Base-by-base conservation (phyloP, 2,329 filamentous ascomycete genomes). In the Neobulgaria alba region DNA sequence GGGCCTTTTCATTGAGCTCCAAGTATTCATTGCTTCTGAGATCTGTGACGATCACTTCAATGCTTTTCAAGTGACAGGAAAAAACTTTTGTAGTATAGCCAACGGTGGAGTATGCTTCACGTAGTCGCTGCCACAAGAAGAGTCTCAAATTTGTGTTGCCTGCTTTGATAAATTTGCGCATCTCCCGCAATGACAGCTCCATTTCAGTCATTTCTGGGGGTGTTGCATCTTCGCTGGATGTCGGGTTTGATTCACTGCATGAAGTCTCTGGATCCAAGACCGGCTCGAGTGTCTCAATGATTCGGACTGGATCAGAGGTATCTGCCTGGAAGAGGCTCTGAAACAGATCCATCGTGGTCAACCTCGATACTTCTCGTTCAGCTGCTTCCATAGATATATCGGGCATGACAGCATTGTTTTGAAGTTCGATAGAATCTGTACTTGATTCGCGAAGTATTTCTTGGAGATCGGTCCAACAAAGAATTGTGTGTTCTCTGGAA, bases 281-380 rank as follows among this genome's bases (percentile, higher is more conserved):
- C 3, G 92, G 92, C 56, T 98, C 92, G 26, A 98, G 67, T 19
- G 81, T 92, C 56, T 95, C 88, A 43, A 98, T 95, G 15, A 95
- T 77, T 4, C 81, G 74, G 10, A 90, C 75, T 0, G 90, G 85
- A 51, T 95, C 82, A 34, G 82, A 79, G 43, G 81, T 75, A 42
- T 92, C 83, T 29, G 88, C 80, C 45, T 85, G 83, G 58, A 96
- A 96, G 1, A 98, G 75, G 29, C 81, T 85, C 37, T 88, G 72
- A 62, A 98, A 96, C 61, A 96, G 96, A 57, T 95, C 90, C 76
- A 94, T 92, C 0, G 90, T 96, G 10, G 86, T 95, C 23, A 96
- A 72, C 54, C 89, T 88, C 10, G 86, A 90, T 18, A 95, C 82
- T 58, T 98, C 90, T 40, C 87, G 80, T 48, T 96, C 89, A 5